Evolutionary conservation across 345 rosid genomes (phyloP).

Genomic region (Carallia pectinifolia): DNA sequence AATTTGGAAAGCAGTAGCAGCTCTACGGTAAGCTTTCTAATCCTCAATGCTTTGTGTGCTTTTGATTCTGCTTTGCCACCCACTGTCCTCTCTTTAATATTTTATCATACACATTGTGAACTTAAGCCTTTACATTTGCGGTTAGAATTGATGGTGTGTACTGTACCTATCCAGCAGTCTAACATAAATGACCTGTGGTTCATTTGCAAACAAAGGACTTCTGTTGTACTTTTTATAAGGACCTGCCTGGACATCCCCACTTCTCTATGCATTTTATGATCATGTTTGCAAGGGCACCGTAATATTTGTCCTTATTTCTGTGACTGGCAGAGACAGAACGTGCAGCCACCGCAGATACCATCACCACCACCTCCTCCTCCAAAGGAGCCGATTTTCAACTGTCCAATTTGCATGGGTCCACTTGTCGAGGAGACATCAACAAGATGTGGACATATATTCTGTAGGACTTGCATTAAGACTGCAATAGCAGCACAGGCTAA

Average conservation of each 20-base stretch:
- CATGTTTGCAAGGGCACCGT: too few species aligned
- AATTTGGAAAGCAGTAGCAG: constrained; percentile 52
- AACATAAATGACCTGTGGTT: too few species aligned
- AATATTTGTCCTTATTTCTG: background rate
- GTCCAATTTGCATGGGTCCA: constrained; percentile 29
- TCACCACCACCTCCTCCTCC: background rate
- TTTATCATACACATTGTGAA: background rate
- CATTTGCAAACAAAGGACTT: too few species aligned
- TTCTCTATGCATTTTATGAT: too few species aligned
- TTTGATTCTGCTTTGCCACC: too few species aligned
- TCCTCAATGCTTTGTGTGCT: background rate
- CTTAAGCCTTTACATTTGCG: background rate
- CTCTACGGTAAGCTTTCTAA: constrained; percentile 34
- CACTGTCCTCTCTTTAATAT: background rate
- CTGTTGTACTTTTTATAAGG: too few species aligned
- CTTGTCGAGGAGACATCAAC: constrained; percentile 27
- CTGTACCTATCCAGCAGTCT: too few species aligned
- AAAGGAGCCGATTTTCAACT: constrained; percentile 12
- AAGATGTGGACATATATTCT: constrained; percentile 37
- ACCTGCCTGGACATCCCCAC: too few species aligned
- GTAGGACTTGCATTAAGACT: constrained; percentile 25
- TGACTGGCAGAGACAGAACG: background rate
- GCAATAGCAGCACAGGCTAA: constrained; percentile 21
- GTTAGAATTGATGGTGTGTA: too few species aligned
- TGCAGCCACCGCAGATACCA: background rate